phyloP scores from a whole-genome alignment of 768 basidiomycete genomes.

The Pisolithus tinctorius region DNA sequence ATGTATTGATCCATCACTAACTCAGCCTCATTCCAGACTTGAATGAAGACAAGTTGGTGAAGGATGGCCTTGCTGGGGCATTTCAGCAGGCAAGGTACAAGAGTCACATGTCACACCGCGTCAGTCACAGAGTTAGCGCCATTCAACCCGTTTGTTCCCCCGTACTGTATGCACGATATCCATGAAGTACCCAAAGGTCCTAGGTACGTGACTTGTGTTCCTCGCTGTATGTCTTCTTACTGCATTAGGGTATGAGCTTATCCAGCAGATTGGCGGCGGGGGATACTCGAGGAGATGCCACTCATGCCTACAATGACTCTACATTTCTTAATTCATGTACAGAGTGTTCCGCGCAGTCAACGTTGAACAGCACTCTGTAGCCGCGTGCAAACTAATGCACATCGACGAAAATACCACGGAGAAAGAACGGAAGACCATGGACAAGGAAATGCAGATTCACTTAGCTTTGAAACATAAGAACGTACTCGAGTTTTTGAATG shows the following conservation, averaged over 20 bases:
- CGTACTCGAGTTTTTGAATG: conserved; percentile 80
- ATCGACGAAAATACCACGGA: conserved; percentile 59
- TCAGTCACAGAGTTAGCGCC: no score
- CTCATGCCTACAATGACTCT: neutral
- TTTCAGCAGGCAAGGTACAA: no score
- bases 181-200: conserved; percentile 29
- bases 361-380: conserved; percentile 54
- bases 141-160: no score
- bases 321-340: neutral
- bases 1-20: no score
- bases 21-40: no score
- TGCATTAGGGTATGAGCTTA: conserved; percentile 55
- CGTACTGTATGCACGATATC: no score
- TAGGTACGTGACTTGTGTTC: conserved; percentile 10
- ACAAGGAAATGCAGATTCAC: conserved; percentile 93
- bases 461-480: conserved; percentile 69
- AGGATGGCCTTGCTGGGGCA: no score
- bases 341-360: conserved; percentile 86
- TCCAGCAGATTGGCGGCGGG: conserved; percentile 78
- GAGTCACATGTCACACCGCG: no score
- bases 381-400: conserved; percentile 81
- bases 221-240: neutral
- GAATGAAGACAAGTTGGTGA: no score
- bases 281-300: conserved; percentile 60
- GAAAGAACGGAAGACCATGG: conserved; percentile 68